Base-by-base conservation (phyloP, 345 rosid species). In the Angophora floribunda region DNA sequence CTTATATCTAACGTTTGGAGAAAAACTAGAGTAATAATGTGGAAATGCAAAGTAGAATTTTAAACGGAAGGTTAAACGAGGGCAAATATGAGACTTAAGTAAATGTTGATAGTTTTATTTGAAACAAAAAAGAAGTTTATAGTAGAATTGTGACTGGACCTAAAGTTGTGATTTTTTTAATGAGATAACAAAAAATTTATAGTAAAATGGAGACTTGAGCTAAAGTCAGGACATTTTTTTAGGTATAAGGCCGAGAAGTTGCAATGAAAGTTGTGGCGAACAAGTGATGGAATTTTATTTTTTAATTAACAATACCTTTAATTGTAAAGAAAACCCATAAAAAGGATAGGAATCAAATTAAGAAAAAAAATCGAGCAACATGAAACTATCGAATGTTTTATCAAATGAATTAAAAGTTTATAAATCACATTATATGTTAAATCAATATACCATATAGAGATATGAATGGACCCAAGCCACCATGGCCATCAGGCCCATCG, bases 61-160 rank as follows among this genome's bases (percentile, higher is more conserved):
- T 67, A 9, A 22, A 67, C 2, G 4, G 0, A 67, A 15, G 1
- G 17, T n/a, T 67, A 67, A 30, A 55, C 2, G 6, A 32, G 0
- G 6, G 10, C 0, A 30, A 30, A 67, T 7, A 7, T 30, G 11
- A 67, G 36, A 16, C 44, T 30, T 44, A 67, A 67, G 44, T 30
- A 30, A 32, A 67, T 15, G 12, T 32, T 67, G 1, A 21, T 15
- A 6, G 2, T 28, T 63, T 61, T 63, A 13, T n/a, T 13, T 13
- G 15, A 26, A n/a, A 59, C 14, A 12, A 59, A 26, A 59, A 26
- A 52, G 10, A 51, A 7, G 3, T 19, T 17, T 21, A 26, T 3
- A 5, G 28, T 61, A 61, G 32, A 61, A 61, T 61, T 28, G 67
- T 14, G 30, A 61, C 13, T 61, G 6, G 30, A 61, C 14, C 30